Evolutionary conservation across 2,329 filamentous ascomycete genomes (phyloP).

Genomic region (Penicillium glabrum): DNA sequence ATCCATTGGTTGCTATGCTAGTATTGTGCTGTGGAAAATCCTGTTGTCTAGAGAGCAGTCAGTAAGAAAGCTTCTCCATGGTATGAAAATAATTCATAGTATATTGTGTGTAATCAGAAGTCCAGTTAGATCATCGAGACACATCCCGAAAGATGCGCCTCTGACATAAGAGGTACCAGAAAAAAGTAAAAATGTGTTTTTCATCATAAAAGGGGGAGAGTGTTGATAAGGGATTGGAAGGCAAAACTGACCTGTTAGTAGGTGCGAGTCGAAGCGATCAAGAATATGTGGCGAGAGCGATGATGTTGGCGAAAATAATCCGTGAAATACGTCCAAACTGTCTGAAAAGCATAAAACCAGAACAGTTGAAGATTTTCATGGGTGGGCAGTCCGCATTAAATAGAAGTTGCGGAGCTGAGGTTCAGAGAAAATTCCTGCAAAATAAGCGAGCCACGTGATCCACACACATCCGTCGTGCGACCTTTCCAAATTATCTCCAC

Average conservation of each 20-base stretch:
- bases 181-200: conserved; percentile 68
- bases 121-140: conserved; percentile 78
- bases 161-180: conserved; percentile 99
- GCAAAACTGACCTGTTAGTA: conserved; percentile 26
- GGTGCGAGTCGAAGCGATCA: neutral
- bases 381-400: neutral
- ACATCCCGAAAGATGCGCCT: conserved; percentile 41
- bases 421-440: conserved; percentile 13
- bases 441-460: conserved; percentile 33
- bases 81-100: conserved; percentile 5
- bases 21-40: neutral
- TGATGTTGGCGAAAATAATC: neutral
- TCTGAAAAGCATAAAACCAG: neutral
- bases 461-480: conserved; percentile 24
- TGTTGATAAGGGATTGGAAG: conserved; percentile 24
- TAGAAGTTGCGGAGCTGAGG: neutral
- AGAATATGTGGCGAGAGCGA: neutral
- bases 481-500: conserved; percentile 8
- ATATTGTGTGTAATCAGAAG: conserved; percentile 63
- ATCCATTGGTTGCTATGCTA: neutral
- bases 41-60: conserved; percentile 15
- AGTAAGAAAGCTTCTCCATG: conserved; percentile 18
- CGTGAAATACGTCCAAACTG: neutral
- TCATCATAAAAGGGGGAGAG: conserved; percentile 52
- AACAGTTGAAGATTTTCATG: neutral